phyloP scores from a whole-genome alignment of 768 basidiomycete species.

The Lactifluus pinguis region DNA sequence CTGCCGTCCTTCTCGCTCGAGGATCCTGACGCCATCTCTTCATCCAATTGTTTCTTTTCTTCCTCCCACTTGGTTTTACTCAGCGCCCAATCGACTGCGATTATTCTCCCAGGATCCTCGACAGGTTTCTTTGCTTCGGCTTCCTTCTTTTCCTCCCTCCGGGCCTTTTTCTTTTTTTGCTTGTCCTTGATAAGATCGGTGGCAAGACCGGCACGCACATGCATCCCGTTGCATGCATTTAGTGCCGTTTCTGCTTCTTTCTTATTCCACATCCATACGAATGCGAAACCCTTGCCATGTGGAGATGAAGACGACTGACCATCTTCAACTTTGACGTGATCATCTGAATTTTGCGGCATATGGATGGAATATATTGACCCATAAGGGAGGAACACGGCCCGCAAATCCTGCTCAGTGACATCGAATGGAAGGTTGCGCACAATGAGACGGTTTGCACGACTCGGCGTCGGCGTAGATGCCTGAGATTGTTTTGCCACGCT shows the following conservation, averaged over 20 bases:
- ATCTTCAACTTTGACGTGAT: slow-evolving; percentile 26
- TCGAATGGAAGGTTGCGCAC: slow-evolving; percentile 85
- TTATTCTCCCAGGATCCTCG: slow-evolving; percentile 44
- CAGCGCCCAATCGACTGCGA: slow-evolving; percentile 95
- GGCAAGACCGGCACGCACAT: slow-evolving; percentile 21
- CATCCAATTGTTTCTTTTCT: slow-evolving; percentile 50
- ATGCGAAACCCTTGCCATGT: slow-evolving; percentile 77
- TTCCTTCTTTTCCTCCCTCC: slow-evolving; percentile 31
- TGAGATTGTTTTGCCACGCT: slow-evolving; percentile 41
- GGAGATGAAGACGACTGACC: slow-evolving; percentile 7
- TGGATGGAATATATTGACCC: slow-evolving; percentile 83
- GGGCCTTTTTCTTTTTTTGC: slow-evolving; percentile 28
- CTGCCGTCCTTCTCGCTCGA: slow-evolving; percentile 29
- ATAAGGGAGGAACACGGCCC: slow-evolving; percentile 76
- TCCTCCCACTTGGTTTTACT: slow-evolving; percentile 91
- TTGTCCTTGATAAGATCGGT: slow-evolving; percentile 24
- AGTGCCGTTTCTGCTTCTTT: slow-evolving; percentile 50
- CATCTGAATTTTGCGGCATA: slow-evolving; percentile 45
- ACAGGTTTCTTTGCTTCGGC: slow-evolving; percentile 28
- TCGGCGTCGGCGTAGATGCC: slow-evolving; percentile 37
- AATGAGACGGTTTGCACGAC: slow-evolving; percentile 73
- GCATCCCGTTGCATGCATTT: slow-evolving; percentile 22
- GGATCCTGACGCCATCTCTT: slow-evolving; percentile 26
- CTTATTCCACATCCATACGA: slow-evolving; percentile 86
- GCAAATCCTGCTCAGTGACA: slow-evolving; percentile 76